A percentile compares a stretch with the other conserved stretches of the same genome.
Evolutionary conservation across 2,329 filamentous ascomycete species (phyloP).

Genomic region (Pezicula radicicola): DNA sequence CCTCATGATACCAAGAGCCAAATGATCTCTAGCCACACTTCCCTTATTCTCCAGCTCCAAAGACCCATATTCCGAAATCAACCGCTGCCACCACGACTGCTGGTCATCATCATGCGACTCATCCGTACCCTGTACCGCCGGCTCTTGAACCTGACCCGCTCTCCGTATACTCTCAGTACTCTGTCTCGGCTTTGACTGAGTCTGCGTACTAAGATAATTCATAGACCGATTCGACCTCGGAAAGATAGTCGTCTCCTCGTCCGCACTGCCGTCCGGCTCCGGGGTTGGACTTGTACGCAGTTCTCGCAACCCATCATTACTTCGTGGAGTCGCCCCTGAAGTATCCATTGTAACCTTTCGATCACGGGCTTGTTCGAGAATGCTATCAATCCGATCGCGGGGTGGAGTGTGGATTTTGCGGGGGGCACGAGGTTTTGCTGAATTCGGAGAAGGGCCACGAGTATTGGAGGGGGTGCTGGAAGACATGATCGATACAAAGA

Average conservation of each 20-base stretch:
- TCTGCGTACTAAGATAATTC: conserved; percentile 21
- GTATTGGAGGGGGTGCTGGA: background rate
- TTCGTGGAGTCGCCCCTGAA: conserved; percentile 4
- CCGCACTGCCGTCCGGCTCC: conserved; percentile 24
- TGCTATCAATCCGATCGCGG: conserved; percentile 16
- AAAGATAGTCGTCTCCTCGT: conserved; percentile 37
- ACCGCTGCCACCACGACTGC: conserved; percentile 48
- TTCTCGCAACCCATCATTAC: background rate
- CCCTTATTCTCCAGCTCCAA: conserved; percentile 85
- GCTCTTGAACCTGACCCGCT: conserved; percentile 3
- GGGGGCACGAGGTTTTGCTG: background rate
- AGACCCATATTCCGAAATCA: conserved; percentile 41
- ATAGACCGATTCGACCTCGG: conserved; percentile 13
- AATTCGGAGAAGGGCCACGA: background rate
- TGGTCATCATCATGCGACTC: conserved; percentile 20
- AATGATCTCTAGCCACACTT: conserved; percentile 77
- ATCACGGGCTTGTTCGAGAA: conserved; percentile 19
- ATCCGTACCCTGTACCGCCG: conserved; percentile 1
- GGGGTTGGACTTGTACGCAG: background rate
- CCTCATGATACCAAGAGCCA: conserved; percentile 63
- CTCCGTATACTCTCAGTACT: conserved; percentile 13
- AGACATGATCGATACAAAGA: no score
- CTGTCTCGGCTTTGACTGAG: background rate
- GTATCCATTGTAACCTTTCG: conserved; percentile 13
- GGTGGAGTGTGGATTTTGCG: conserved; percentile 3